Conservation (phyloP, 2,329 filamentous ascomycete genomes). For the Aulographum hederae region DNA sequence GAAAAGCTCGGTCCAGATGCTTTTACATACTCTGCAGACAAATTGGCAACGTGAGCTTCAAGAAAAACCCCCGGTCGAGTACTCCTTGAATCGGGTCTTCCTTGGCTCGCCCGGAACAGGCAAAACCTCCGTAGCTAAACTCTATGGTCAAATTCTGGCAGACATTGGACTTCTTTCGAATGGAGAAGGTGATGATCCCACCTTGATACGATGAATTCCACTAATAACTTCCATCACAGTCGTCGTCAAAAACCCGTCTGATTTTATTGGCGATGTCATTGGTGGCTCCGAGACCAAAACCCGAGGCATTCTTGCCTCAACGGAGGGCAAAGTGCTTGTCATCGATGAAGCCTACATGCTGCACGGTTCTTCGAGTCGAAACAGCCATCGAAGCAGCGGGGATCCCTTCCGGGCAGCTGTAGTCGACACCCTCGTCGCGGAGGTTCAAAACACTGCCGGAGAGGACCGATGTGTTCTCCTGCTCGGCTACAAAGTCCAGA, state of each 20-base stretch:
- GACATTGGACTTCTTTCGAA: slow-evolving; percentile 49
- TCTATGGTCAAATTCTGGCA: slow-evolving; percentile 51
- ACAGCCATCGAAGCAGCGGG: slow-evolving; percentile 11
- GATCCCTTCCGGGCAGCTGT: slow-evolving; percentile 44
- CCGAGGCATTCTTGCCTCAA: slow-evolving; percentile 49
- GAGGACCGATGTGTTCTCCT: slow-evolving; percentile 58
- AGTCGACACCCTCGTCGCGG: slow-evolving; percentile 56
- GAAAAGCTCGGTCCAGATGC: slow-evolving; percentile 38
- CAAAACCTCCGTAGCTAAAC: slow-evolving; percentile 57
- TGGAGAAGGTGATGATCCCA: slow-evolving; percentile 37
- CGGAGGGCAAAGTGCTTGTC: slow-evolving; percentile 55
- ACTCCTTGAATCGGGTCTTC: slow-evolving; percentile 50
- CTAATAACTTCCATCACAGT: slow-evolving; percentile 25
- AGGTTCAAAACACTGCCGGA: slow-evolving; percentile 49
- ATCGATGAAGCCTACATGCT: slow-evolving; percentile 69
- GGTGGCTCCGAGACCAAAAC: slow-evolving; percentile 55
- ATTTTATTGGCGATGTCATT: slow-evolving; percentile 47
- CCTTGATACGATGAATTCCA: not conserved
- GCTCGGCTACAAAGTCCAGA: slow-evolving; percentile 50
- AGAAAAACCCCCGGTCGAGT: slow-evolving; percentile 40
- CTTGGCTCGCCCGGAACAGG: slow-evolving; percentile 57
- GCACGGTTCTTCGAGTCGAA: slow-evolving; percentile 18
- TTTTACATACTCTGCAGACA: slow-evolving; percentile 41
- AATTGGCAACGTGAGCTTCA: slow-evolving; percentile 50
- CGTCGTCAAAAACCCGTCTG: slow-evolving; percentile 51